Evolutionary conservation across 805 yeast species (phyloP).

Genomic region (Saturnispora silvae): DNA sequence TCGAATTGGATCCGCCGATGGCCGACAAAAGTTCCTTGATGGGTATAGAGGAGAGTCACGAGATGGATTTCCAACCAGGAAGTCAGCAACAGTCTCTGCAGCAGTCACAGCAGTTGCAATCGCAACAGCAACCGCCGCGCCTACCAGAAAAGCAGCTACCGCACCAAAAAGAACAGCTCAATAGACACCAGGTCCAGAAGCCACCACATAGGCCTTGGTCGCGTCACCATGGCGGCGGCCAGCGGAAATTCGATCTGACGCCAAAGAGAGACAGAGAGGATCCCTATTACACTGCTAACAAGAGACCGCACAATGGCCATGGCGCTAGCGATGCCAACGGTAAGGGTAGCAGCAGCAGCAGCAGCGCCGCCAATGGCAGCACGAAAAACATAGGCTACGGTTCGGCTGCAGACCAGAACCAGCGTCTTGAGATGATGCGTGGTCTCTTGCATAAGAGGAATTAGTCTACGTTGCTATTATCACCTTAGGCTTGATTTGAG

Average conservation of each 20-base stretch:
- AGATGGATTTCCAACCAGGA: constrained; percentile 51
- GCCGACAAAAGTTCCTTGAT: constrained; percentile 44
- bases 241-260: constrained; percentile 1
- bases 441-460: neutral
- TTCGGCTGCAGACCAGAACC: neutral
- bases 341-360: neutral
- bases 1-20: constrained; percentile 58
- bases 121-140: neutral
- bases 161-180: neutral
- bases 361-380: neutral
- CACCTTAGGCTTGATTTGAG: no score
- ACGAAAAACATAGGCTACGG: neutral
- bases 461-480: no score
- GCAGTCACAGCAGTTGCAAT: neutral
- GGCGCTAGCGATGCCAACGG: neutral
- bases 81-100: neutral
- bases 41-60: constrained; percentile 78
- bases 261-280: constrained; percentile 7
- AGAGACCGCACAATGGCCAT: neutral
- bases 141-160: neutral
- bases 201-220: neutral
- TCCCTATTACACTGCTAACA: constrained; percentile 1
- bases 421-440: neutral
- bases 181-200: neutral
- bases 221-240: neutral